phyloP scores from a whole-genome alignment of 208 protist genomes.

The Acanthamoeba sp. region DNA sequence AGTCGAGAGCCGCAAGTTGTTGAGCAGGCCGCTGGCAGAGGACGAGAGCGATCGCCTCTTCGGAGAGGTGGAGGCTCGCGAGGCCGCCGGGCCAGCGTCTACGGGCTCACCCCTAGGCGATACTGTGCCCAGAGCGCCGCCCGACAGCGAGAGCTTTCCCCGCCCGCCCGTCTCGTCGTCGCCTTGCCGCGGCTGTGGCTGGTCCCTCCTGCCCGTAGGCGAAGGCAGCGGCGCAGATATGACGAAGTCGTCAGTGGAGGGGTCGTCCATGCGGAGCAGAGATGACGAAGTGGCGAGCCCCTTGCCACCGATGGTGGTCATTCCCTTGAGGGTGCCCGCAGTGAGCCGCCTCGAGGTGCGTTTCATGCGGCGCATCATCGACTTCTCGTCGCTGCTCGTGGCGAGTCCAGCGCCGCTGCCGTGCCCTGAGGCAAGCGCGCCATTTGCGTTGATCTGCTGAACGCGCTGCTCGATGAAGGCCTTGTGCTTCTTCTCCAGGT shows the following conservation, averaged over 20 bases:
- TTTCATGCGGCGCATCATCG: not conserved
- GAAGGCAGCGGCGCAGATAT: not conserved
- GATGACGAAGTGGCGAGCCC: not conserved
- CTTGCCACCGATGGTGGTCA: not conserved
- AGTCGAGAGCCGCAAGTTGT: not conserved
- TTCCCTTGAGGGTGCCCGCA: not conserved
- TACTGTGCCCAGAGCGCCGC: not conserved
- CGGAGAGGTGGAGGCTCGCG: not conserved
- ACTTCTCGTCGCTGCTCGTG: not conserved
- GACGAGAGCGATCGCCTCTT: not conserved
- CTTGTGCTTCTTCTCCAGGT: conserved; percentile 7
- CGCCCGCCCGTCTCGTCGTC: not conserved
- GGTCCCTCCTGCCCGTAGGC: not conserved
- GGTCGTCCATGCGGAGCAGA: not conserved
- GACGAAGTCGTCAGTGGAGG: not conserved
- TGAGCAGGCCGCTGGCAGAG: not conserved
- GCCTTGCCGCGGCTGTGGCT: not conserved
- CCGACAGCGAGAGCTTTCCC: not conserved
- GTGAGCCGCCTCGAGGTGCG: not conserved
- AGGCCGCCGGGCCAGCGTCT: not conserved
- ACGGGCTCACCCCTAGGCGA: not conserved
- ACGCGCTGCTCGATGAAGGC: not conserved
- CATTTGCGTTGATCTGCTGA: not conserved
- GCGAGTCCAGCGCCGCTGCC: not conserved
- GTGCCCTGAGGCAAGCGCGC: too few species aligned